Conservation (phyloP, 2,329 filamentous ascomycete genomes). For the Bipolaris oryzae region DNA sequence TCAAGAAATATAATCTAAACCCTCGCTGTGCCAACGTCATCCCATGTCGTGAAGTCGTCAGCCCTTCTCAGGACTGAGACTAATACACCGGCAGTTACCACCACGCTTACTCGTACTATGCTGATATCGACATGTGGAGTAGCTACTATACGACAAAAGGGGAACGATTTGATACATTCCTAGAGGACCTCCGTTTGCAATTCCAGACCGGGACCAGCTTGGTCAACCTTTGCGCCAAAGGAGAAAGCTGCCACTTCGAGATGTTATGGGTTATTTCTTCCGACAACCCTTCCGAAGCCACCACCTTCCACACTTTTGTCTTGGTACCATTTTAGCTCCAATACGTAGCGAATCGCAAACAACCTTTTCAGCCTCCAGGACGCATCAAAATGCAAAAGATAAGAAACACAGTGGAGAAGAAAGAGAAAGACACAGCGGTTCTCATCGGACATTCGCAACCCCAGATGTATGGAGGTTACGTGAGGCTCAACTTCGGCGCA, state of each 20-base stretch:
- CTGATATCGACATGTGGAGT: background rate
- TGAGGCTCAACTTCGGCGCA: slow-evolving; percentile 2
- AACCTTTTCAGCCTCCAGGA: background rate
- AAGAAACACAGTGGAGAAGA: background rate
- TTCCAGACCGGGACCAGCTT: background rate
- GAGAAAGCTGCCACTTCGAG: background rate
- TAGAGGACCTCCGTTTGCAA: background rate
- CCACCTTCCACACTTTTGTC: too few relatives aligned
- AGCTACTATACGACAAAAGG: background rate
- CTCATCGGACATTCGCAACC: background rate
- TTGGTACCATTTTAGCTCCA: background rate
- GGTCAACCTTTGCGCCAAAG: background rate
- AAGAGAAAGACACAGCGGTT: background rate
- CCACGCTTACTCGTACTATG: too few relatives aligned
- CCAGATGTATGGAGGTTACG: background rate
- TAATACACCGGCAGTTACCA: background rate
- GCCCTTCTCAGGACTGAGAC: background rate
- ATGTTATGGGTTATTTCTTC: too few relatives aligned
- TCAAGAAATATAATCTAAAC: background rate
- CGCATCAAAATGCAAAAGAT: too few relatives aligned
- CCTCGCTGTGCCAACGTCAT: background rate
- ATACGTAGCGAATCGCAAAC: background rate
- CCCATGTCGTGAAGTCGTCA: background rate
- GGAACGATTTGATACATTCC: background rate
- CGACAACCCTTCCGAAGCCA: too few relatives aligned